Conservation (phyloP, 169 alveolate genomes). For the Amoebophrya sp. region DNA sequence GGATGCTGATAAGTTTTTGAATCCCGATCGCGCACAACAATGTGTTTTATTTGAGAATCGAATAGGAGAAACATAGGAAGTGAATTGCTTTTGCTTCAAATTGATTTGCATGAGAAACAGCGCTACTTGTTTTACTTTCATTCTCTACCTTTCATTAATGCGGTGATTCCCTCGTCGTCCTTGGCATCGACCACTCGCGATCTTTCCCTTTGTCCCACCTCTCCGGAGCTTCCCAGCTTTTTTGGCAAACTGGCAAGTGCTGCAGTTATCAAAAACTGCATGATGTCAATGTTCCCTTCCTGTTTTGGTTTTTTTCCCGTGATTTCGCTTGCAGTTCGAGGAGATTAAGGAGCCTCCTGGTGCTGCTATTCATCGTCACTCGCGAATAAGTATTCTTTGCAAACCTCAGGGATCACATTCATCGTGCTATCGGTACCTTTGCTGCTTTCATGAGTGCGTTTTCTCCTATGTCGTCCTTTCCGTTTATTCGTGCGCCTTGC, state of each 20-base stretch:
- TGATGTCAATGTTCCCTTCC: background rate
- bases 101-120: background rate
- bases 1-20: background rate
- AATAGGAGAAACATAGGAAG: too few species aligned
- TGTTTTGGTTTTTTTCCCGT: too few species aligned
- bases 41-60: too few species aligned
- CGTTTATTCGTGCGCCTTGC: background rate
- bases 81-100: background rate
- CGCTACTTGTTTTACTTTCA: background rate
- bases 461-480: constrained; percentile 6
- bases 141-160: background rate
- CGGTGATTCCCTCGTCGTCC: constrained; percentile 12
- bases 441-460: background rate
- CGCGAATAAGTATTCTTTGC: too few species aligned
- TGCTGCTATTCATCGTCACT: too few species aligned
- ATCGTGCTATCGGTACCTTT: background rate
- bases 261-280: background rate
- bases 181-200: background rate
- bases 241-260: constrained; percentile 1
- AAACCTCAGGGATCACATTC: too few species aligned
- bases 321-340: too few species aligned
- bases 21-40: too few species aligned
- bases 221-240: background rate
- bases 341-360: too few species aligned
- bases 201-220: background rate